Evolutionary conservation across 805 yeast genomes (phyloP), one percentile per base, ranked within the genome.

Genomic region (Ogataea minuta): DNA sequence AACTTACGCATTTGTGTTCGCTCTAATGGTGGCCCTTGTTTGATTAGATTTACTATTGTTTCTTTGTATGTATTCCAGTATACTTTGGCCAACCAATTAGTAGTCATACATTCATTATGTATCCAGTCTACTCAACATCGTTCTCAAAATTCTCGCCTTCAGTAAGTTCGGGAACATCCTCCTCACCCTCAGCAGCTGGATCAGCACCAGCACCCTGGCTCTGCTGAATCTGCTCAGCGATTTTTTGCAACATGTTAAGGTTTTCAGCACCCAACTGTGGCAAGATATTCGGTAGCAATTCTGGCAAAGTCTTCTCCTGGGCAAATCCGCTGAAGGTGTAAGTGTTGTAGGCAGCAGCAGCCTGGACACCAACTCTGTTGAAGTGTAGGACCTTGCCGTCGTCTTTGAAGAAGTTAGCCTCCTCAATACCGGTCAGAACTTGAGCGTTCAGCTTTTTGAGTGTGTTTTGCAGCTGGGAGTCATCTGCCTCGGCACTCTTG

Each of bases 251-350:
- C 69, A 87, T 81, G 64, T 83, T 85, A 66, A 88, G 80, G 71
- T 93, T 86, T 70, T 91, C 98, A 55, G 95, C 86, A 62, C 97
- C 96, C 71, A 91, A 78, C 76, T 90, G 96, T 58, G 95, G 90
- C 64, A 91, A 79, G 70, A 91, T 88, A 69, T 80, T 84, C 60
- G 98, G 98, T 57, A 91, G 78, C 72, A 93, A 79, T 60, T 90
- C 96, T 54, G 93, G 82, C 62, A 91, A 79, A 54, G 80, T 77
- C 81, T 88, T 90, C 72, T 88, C 93, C 70, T 87, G 93, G 51
- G 95, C 86, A 69, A 82, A 80, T 68, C 99, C 99, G 68, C 88
- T 84, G 77, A 93, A 83, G 57, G 95, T 95, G 67, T 83, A 86
- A 52, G 95, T 84, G 81, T 91, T 90, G 76, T 83, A 74, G 60